These are phyloP conservation scores for Aspergillus fumigatus DNA, from an alignment of 2,329 filamentous ascomycete genomes.

Conservation along the genomic window DNA sequence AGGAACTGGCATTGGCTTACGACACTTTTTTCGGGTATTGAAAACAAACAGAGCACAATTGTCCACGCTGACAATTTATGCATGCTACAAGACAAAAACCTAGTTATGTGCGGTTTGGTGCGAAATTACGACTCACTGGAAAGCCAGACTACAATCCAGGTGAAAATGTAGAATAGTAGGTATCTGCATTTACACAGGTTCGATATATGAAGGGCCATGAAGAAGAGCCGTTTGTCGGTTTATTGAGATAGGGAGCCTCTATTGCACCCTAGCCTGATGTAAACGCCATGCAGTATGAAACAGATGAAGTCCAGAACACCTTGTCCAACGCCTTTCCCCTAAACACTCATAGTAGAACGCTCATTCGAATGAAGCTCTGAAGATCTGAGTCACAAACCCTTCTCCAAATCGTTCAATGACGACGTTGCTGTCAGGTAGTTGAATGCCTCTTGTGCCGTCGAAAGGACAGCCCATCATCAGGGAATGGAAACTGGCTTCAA, in stretches of 20 bases:
- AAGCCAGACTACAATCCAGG: neutral
- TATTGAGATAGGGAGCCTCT: neutral
- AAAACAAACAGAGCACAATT: too few species aligned
- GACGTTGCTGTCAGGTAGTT: neutral
- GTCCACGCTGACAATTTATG: too few species aligned
- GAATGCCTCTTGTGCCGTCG: neutral
- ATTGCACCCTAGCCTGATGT: neutral
- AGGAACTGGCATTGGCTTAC: neutral
- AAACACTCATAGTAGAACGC: slow-evolving; percentile 14
- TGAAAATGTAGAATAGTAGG: neutral
- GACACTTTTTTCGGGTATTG: too few species aligned
- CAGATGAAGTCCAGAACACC: neutral
- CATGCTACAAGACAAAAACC: neutral
- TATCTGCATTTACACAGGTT: neutral
- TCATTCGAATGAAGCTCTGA: slow-evolving; percentile 13
- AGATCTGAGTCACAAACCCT: slow-evolving; percentile 5
- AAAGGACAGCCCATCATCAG: neutral
- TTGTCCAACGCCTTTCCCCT: slow-evolving; percentile 17
- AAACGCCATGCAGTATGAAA: neutral
- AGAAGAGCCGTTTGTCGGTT: neutral
- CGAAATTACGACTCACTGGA: neutral
- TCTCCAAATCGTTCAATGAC: neutral
- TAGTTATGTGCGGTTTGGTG: neutral
- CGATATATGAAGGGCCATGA: neutral
- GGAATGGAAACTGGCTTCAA: slow-evolving; percentile 25